A percentile compares a stretch with the other conserved stretches of the same genome.
Evolutionary conservation across 169 alveolate species (phyloP).

Genomic region (Plasmodium malariae): DNA sequence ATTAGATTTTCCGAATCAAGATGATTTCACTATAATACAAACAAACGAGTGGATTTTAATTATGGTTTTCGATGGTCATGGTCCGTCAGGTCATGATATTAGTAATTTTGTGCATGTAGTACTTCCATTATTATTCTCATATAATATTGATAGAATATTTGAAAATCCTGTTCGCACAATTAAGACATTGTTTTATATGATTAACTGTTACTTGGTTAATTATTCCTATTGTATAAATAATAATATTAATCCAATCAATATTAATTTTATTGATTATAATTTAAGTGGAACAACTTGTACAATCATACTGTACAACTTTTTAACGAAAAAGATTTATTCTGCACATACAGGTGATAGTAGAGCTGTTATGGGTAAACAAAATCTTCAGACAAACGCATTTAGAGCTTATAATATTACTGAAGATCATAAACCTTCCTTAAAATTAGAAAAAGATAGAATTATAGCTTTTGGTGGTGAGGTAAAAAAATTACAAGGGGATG

Average conservation of each 20-base stretch:
- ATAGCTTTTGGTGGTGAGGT: conserved; percentile 91
- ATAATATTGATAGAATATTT: conserved; percentile 76
- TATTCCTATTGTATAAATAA: conserved; percentile 81
- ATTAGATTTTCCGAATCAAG: conserved; percentile 86
- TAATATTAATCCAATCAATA: conserved; percentile 81
- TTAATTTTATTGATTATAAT: conserved; percentile 84
- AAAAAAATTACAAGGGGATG: conserved; percentile 86
- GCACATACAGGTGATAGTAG: conserved; percentile 89
- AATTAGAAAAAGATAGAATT: conserved; percentile 89
- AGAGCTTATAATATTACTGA: conserved; percentile 84
- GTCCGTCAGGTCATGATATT: conserved; percentile 88
- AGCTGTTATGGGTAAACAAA: conserved; percentile 84
- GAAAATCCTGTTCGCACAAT: conserved; percentile 72
- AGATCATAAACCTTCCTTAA: conserved; percentile 90
- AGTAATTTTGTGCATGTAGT: conserved; percentile 84
- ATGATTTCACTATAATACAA: conserved; percentile 83
- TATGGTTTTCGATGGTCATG: conserved; percentile 91
- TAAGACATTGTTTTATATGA: conserved; percentile 74
- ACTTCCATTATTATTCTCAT: conserved; percentile 79
- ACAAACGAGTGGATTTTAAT: conserved; percentile 82
- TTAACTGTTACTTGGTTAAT: conserved; percentile 77
- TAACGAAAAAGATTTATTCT: conserved; percentile 77
- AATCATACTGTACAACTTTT: conserved; percentile 75
- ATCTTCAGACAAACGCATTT: conserved; percentile 49
- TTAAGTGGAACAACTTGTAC: conserved; percentile 88